Evolutionary conservation across 306 rosid genomes (phyloP).

Genomic region (Quercus glauca): DNA sequence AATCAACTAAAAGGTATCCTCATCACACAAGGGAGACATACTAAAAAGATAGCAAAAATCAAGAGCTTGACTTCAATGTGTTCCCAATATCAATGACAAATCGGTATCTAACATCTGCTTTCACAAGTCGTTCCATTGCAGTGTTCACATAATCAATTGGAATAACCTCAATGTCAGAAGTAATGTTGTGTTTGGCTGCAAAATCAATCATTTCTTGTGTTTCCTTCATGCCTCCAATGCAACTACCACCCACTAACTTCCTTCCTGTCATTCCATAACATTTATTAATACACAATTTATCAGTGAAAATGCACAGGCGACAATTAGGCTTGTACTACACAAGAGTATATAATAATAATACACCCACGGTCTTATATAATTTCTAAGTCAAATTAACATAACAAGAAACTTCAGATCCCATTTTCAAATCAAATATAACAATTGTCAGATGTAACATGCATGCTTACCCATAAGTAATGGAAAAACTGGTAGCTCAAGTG

Average conservation of each 20-base stretch:
- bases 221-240: constrained; percentile 31
- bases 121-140: constrained; percentile 8
- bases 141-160: constrained; percentile 2
- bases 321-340: too few relatives aligned
- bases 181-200: not conserved
- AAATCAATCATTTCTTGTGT: constrained; percentile 28
- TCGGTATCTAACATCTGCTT: not conserved
- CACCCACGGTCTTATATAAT: too few relatives aligned
- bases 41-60: not conserved
- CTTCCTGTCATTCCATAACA: constrained; percentile 7
- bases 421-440: not conserved
- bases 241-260: constrained; percentile 19
- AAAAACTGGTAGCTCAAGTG: not conserved
- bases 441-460: not conserved
- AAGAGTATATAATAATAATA: too few relatives aligned
- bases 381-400: too few relatives aligned
- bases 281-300: not conserved
- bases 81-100: constrained; percentile 5
- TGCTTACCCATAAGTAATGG: constrained; percentile 22
- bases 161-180: not conserved
- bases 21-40: not conserved
- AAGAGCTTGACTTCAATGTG: constrained; percentile 12
- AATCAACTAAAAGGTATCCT: not conserved
- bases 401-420: too few relatives aligned
- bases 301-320: not conserved